Base-by-base conservation (phyloP, 2,329 filamentous ascomycete genomes). In the Ophiognomonia clavigignenti-juglandacearum region DNA sequence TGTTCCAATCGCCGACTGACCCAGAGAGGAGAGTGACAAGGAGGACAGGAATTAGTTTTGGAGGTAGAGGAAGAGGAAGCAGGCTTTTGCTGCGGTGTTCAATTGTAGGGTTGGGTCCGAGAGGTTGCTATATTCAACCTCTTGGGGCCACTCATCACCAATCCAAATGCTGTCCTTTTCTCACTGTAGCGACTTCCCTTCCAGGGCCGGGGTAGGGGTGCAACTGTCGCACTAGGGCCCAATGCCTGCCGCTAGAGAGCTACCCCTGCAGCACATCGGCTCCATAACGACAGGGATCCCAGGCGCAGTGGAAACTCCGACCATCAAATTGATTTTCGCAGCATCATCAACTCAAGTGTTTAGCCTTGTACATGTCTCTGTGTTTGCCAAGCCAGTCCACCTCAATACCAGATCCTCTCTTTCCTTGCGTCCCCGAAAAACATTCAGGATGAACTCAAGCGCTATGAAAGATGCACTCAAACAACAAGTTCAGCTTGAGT, bases 401-500 rank as follows among this genome's bases (percentile, higher is more conserved):
- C n/a, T n/a, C n/a, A n/a, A n/a, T n/a, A n/a, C n/a, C n/a, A n/a
- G n/a, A n/a, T n/a, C n/a, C n/a, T 24, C 34, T 6, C 35, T 26
- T 37, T 27, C 26, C 32, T 34, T 22, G 43, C 11, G 4, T 23
- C 22, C 34, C 18, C 29, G 5, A 27, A 16, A 23, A 27, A 20
- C 11, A 18, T 19, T 27, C 54, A 63, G 56, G 48, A 83, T 82
- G 9, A 26, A 81, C 53, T 82, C 78, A 62, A 73, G 70, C 55
- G 62, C 67, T 45, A 68, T 77, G 63, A 84, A 81, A 71, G 69
- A 76, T 67, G 74, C 71, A 63, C 76, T 88, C 49, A 78, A 85
- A 62, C 74, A 78, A 66, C 80, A 85, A 64, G 71, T 86, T 54
- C 75, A 78, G 62, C 65, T 75, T 54, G 80, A 86, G 66, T 72